A percentile compares a stretch with the other conserved stretches of the same genome.
phyloP scores from a whole-genome alignment of 2,329 filamentous ascomycete genomes.

The Penicillium sp. region DNA sequence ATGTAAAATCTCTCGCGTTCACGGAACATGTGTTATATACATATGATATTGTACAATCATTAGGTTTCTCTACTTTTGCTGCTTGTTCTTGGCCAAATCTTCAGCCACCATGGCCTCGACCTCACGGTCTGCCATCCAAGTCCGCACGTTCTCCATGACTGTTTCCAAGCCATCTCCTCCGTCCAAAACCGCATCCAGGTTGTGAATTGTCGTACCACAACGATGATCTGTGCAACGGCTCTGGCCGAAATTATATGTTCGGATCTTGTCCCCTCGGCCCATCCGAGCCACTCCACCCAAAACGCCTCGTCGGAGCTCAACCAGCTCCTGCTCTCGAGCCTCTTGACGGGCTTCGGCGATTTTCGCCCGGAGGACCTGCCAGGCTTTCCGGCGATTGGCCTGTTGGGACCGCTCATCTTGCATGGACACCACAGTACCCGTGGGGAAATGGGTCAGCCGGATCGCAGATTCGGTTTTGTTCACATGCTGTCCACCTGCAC shows the following conservation, averaged over 20 bases:
- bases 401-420: slow-evolving; percentile 91
- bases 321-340: slow-evolving; percentile 77
- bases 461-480: slow-evolving; percentile 98
- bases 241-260: slow-evolving; percentile 82
- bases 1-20: background rate
- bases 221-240: slow-evolving; percentile 88
- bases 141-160: slow-evolving; percentile 74
- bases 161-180: slow-evolving; percentile 72
- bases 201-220: slow-evolving; percentile 75
- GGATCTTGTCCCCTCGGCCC: slow-evolving; percentile 88
- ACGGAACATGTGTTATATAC: slow-evolving; percentile 8
- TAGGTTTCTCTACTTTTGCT: background rate
- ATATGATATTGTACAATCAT: slow-evolving; percentile 20
- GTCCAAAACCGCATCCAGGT: slow-evolving; percentile 75
- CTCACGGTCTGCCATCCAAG: slow-evolving; percentile 74
- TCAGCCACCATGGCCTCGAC: slow-evolving; percentile 69
- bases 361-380: slow-evolving; percentile 78
- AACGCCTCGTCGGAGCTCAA: slow-evolving; percentile 72
- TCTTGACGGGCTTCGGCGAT: slow-evolving; percentile 79
- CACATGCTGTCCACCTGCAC: slow-evolving; percentile 94
- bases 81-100: slow-evolving; percentile 52
- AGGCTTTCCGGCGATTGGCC: slow-evolving; percentile 83
- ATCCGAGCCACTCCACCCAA: slow-evolving; percentile 75
- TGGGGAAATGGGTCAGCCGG: slow-evolving; percentile 85
- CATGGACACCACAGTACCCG: slow-evolving; percentile 82